These are phyloP conservation scores for Rhypophila decipiens DNA, from an alignment of 495 filamentous ascomycete species.

Conservation along the genomic window DNA sequence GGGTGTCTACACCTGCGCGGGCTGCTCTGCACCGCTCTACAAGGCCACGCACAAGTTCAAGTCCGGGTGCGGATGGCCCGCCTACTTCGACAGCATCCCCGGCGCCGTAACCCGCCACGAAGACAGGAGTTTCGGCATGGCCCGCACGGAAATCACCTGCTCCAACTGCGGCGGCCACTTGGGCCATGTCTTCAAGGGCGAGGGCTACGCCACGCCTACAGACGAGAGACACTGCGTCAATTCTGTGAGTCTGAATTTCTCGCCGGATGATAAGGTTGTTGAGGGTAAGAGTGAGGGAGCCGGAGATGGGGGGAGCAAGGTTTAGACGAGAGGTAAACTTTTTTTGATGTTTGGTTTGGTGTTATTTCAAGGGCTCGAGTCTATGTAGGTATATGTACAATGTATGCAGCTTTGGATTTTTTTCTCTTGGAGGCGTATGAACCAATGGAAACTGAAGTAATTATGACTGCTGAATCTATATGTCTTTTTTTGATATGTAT, in stretches of 20 bases:
- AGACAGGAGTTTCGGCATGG: constrained; percentile 75
- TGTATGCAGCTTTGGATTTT: too few relatives aligned
- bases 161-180: constrained; percentile 90
- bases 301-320: constrained; percentile 12
- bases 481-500: too few relatives aligned
- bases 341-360: background rate
- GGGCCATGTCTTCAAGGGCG: constrained; percentile 96
- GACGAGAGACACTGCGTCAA: constrained; percentile 98
- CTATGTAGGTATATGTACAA: too few relatives aligned
- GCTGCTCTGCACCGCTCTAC: constrained; percentile 83
- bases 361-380: background rate
- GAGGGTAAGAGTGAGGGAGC: constrained; percentile 29
- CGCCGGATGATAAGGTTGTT: constrained; percentile 49
- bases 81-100: constrained; percentile 90
- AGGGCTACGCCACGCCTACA: constrained; percentile 83
- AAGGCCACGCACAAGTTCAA: constrained; percentile 88
- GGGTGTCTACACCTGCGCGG: constrained; percentile 81
- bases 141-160: constrained; percentile 87
- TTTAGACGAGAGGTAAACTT: background rate
- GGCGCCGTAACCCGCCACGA: constrained; percentile 77
- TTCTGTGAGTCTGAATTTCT: constrained; percentile 83
- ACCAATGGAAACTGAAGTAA: too few relatives aligned
- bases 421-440: too few relatives aligned
- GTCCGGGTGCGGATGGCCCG: constrained; percentile 94
- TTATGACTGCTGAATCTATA: too few relatives aligned